Base-by-base conservation (phyloP, 352 stramenopile genomes). In the Pythium insidiosum region DNA sequence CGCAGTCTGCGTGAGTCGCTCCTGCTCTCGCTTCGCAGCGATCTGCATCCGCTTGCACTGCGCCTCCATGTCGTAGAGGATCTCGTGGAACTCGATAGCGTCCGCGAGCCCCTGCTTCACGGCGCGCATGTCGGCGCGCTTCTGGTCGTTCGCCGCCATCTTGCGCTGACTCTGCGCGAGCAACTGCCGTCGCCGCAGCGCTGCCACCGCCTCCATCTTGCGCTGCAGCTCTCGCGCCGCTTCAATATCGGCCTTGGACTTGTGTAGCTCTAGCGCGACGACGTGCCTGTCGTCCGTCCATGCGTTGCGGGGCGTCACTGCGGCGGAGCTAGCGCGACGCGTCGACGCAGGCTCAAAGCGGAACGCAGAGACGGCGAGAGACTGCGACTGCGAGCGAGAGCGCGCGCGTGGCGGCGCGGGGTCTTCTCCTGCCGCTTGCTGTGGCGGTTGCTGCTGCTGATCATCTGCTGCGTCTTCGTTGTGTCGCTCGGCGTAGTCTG, bases 81-180 rank as follows among this genome's bases (percentile, higher is more conserved):
- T 63, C 22, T 67, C 55, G 33, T 78, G 72, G 35, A 72, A 81
- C 44, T 88, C 74, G 23, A 84, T 50, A 4, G 72, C 70, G 37
- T 85, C 65, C 7, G 61, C 46, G 18, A 77, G 50, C 31, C 73
- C 24, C 15, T 80, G 67, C n/a, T 64, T 60, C 25, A 78, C 72
- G 1, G 42, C 15, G 12, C 47, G 39, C 7, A 54, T 43, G 13
- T 70, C 62, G 1, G 55, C 43, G 5, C 56, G 51, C 15, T 47
- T 50, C 31, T 66, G 56, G 28, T 70, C 61, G 15, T 60, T 41
- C 2, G 56, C 52, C n/a, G 61, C 53, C 3, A 78, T 49, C 42
- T 80, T 71, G 20, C 50, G 59, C 15, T 61, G 67, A 16, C 51
- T 69, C 38, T 70, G 57, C 11, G 57, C 40, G 22, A 74, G 24